These are phyloP conservation scores for Brassica incana DNA, from an alignment of 345 rosid genomes.

Conservation along the genomic window DNA sequence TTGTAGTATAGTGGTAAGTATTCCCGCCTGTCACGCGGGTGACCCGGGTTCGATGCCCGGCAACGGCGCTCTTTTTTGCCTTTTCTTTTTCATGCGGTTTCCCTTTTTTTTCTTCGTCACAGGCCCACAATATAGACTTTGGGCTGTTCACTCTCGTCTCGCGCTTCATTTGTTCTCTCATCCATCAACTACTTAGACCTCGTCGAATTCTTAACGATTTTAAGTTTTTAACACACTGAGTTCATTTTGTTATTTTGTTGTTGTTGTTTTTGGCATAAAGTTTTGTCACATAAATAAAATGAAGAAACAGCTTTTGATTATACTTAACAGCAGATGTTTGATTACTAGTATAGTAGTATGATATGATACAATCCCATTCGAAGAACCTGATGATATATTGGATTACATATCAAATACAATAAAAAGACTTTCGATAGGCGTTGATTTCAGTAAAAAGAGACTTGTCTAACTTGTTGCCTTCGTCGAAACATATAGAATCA, in stretches of 20 bases:
- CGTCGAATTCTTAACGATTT: not conserved
- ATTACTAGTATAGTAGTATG: not conserved
- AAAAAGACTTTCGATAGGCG: slow-evolving; percentile 12
- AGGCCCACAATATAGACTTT: slow-evolving; percentile 9
- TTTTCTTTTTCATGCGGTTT: not conserved
- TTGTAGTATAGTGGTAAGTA: slow-evolving; percentile 97
- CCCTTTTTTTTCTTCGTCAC: not conserved
- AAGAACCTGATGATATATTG: not conserved
- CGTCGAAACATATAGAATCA: slow-evolving; percentile 23
- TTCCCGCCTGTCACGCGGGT: slow-evolving; percentile 96
- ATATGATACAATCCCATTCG: not conserved
- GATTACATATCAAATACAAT: slow-evolving; percentile 4
- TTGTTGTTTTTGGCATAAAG: not conserved
- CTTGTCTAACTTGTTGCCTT: slow-evolving; percentile 18
- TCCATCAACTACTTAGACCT: not conserved
- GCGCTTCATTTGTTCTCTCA: not conserved
- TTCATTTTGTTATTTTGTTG: not conserved
- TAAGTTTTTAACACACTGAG: not conserved
- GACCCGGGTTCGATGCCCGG: slow-evolving; percentile 93
- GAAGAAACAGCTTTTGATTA: not conserved
- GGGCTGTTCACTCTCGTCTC: not conserved
- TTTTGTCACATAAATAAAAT: not conserved
- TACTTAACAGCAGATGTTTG: not conserved
- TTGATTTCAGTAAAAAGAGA: not conserved
- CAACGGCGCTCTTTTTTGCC: slow-evolving; percentile 23